Evolutionary conservation across 495 filamentous ascomycete genomes (phyloP).

Genomic region (Neurospora discreta): DNA sequence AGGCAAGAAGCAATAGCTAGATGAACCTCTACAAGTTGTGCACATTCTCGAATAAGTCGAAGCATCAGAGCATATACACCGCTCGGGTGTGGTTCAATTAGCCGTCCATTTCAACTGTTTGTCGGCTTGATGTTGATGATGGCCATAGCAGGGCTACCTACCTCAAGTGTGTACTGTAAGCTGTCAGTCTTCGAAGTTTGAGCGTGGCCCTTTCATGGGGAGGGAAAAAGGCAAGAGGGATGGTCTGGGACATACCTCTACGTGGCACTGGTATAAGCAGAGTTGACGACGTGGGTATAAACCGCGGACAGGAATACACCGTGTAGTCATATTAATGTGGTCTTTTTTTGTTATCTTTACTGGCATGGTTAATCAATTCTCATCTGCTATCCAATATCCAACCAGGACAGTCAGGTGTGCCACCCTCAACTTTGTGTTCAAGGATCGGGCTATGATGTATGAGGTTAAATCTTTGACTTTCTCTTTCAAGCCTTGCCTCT

Average conservation of each 20-base stretch:
- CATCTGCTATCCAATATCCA: background rate
- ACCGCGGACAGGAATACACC: background rate
- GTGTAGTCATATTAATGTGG: background rate
- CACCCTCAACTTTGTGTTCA: background rate
- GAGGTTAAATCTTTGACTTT: background rate
- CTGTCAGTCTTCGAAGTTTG: background rate
- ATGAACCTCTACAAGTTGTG: background rate
- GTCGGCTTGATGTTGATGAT: background rate
- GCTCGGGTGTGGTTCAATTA: background rate
- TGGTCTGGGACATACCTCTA: no score
- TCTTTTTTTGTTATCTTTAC: background rate
- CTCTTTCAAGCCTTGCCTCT: background rate
- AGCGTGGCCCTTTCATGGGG: background rate
- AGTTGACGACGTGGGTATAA: no score
- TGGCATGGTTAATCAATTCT: background rate
- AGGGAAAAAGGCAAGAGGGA: no score
- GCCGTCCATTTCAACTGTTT: background rate
- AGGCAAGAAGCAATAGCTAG: background rate
- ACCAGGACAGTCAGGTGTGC: background rate
- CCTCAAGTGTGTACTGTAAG: no score
- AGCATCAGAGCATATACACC: no score
- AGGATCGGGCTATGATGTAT: background rate
- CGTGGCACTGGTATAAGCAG: no score
- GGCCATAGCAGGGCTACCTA: background rate
- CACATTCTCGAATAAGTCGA: no score